phyloP scores from a whole-genome alignment of 768 basidiomycete genomes.

The Mycena rosella region DNA sequence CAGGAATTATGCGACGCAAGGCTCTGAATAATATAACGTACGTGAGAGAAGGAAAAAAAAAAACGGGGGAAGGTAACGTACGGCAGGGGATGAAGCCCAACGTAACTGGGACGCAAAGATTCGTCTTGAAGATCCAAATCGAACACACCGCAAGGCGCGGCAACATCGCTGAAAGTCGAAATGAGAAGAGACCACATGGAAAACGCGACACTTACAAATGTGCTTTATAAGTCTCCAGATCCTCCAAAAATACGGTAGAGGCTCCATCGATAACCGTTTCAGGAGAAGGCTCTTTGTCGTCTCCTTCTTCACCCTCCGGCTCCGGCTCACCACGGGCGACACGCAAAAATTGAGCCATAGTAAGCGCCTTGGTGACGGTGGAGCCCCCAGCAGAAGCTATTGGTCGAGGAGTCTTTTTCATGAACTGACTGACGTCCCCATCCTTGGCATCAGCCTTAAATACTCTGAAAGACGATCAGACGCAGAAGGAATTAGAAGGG shows the following conservation, averaged over 20 bases:
- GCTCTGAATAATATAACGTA: background rate
- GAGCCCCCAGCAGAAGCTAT: background rate
- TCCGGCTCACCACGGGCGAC: background rate
- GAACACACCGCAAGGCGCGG: background rate
- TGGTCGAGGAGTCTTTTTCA: background rate
- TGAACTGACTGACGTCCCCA: too few species aligned
- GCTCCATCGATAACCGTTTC: background rate
- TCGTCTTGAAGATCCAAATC: background rate
- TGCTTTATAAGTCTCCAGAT: constrained; percentile 1
- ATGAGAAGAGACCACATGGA: background rate
- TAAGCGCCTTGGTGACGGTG: background rate
- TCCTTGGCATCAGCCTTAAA: too few species aligned
- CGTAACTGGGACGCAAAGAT: background rate
- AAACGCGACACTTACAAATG: background rate
- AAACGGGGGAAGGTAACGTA: background rate
- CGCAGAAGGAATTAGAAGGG: too few species aligned
- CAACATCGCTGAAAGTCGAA: background rate
- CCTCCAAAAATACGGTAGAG: constrained; percentile 1
- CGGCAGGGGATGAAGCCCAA: background rate
- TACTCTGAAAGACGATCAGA: too few species aligned
- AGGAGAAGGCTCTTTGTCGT: background rate
- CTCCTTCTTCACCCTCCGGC: background rate
- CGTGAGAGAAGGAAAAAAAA: background rate
- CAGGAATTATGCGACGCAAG: background rate
- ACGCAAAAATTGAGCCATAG: background rate